Evolutionary conservation across 345 rosid species (phyloP).

Genomic region (Lenwebbia sp.): DNA sequence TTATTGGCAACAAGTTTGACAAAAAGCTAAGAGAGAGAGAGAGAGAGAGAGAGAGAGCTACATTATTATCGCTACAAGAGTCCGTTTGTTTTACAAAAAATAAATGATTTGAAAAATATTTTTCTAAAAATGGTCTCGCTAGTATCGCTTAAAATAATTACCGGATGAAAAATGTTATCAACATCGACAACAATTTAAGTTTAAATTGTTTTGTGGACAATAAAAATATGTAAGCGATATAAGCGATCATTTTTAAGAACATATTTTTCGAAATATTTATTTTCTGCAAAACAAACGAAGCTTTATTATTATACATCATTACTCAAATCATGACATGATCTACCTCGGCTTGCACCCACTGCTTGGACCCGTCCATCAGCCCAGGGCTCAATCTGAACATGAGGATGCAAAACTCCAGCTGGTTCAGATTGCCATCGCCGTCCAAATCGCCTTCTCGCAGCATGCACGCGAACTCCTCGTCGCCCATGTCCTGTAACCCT

Average conservation of each 20-base stretch:
- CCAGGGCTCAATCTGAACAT: conserved; percentile 60
- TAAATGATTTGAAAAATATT: background rate
- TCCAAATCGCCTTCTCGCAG: conserved; percentile 54
- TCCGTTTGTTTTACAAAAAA: background rate
- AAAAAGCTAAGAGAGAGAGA: background rate
- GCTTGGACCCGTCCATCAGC: conserved; percentile 26
- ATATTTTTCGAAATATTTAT: background rate
- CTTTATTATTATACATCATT: background rate
- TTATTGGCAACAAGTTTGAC: background rate
- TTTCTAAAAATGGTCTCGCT: background rate
- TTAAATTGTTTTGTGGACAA: background rate
- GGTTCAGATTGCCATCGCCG: conserved; percentile 58
- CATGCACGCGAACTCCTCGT: conserved; percentile 54
- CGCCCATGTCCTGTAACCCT: conserved; percentile 45
- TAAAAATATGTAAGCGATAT: background rate
- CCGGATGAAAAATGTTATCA: background rate
- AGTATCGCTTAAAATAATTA: background rate
- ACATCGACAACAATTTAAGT: background rate
- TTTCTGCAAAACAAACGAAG: background rate
- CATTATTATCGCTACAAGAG: background rate
- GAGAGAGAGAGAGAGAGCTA: background rate
- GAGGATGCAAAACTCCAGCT: conserved; percentile 57
- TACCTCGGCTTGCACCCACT: conserved; percentile 6
- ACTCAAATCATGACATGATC: background rate
- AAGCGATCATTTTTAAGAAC: background rate